A percentile compares a stretch with the other conserved stretches of the same genome.
phyloP scores from a whole-genome alignment of 2,329 filamentous ascomycete species.

The Sporothrix sp. region DNA sequence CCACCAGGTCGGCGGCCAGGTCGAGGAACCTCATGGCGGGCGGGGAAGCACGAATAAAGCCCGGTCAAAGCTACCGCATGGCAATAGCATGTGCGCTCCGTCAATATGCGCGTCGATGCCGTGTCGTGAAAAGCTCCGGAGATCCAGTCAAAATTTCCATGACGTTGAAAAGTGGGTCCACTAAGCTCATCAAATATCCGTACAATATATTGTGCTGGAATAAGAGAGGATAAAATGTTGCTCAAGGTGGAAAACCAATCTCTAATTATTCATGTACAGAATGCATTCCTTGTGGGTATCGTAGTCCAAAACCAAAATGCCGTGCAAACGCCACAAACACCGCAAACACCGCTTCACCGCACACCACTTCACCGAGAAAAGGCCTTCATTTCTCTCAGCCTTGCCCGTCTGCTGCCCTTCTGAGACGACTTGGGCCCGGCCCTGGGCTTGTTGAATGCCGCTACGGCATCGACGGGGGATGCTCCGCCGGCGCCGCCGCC shows the following conservation, averaged over 20 bases:
- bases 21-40: constrained; percentile 57
- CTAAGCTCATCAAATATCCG: too few relatives aligned
- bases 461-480: constrained; percentile 9
- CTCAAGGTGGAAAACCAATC: too few relatives aligned
- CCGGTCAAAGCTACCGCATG: constrained; percentile 3
- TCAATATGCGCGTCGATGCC: too few relatives aligned
- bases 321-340: background rate
- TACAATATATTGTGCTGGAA: too few relatives aligned
- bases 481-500: background rate
- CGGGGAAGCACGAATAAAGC: too few relatives aligned
- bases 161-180: too few relatives aligned
- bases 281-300: constrained; percentile 1
- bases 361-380: background rate
- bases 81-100: background rate
- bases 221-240: too few relatives aligned
- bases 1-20: constrained; percentile 58
- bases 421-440: background rate
- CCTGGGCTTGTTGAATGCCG: constrained; percentile 12
- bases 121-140: too few relatives aligned
- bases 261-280: background rate
- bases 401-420: constrained; percentile 15
- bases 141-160: too few relatives aligned
- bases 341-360: background rate
- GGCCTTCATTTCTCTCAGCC: constrained; percentile 11
- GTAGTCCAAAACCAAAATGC: too few relatives aligned